Evolutionary conservation across 257 asterid species (phyloP).

Genomic region (Primulina eburnea): DNA sequence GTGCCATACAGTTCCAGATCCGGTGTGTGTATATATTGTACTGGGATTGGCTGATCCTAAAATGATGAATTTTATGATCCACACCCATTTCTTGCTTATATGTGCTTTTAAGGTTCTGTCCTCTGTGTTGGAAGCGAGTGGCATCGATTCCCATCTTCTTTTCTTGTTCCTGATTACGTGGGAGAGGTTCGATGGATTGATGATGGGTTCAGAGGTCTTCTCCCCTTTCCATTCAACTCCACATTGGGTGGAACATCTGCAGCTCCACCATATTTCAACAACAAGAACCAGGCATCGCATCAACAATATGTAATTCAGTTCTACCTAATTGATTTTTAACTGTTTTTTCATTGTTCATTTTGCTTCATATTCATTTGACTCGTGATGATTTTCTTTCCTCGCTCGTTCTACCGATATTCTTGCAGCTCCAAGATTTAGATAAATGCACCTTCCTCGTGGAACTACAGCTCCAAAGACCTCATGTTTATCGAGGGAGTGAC

Average conservation of each 20-base stretch:
- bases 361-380: not conserved
- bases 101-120: slow-evolving; percentile 52
- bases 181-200: slow-evolving; percentile 86
- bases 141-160: slow-evolving; percentile 96
- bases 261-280: slow-evolving; percentile 84
- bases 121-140: slow-evolving; percentile 96
- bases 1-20: not conserved
- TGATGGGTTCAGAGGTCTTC: slow-evolving; percentile 97
- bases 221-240: slow-evolving; percentile 86
- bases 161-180: slow-evolving; percentile 77
- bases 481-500: slow-evolving; percentile 81
- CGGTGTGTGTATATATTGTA: not conserved
- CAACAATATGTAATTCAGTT: slow-evolving; percentile 69
- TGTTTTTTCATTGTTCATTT: slow-evolving; percentile 8
- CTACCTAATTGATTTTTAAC: slow-evolving; percentile 12
- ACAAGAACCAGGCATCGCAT: slow-evolving; percentile 87
- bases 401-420: slow-evolving; percentile 14
- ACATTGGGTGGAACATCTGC: slow-evolving; percentile 93
- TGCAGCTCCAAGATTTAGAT: slow-evolving; percentile 69
- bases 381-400: slow-evolving; percentile 3
- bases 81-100: not conserved
- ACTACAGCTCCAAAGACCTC: slow-evolving; percentile 80
- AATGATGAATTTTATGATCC: slow-evolving; percentile 6
- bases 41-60: not conserved
- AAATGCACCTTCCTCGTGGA: slow-evolving; percentile 84